Evolutionary conservation across 176 grass and related monocot genomes (phyloP), one percentile per base, ranked within the genome.

Genomic region (Avena sativa): DNA sequence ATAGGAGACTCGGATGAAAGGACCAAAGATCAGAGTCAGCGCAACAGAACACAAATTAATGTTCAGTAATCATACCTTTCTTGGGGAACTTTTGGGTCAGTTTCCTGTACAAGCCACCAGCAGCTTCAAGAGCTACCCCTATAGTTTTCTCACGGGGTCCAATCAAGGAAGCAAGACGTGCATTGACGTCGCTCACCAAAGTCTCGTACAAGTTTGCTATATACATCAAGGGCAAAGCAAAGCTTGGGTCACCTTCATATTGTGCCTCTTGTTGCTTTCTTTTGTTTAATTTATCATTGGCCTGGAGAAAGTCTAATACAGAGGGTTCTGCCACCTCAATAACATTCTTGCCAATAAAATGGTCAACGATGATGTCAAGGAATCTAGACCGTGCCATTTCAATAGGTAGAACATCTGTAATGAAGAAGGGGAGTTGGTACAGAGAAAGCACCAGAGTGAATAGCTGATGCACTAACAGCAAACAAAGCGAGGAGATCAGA

Each of bases 201-300:
- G 89, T 95, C 87, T 98, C 95, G 44, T 98, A 98, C 86, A 98
- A 63, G 72, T 95, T 98, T 2, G 95, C 95, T 84, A 95, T 88
- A 64, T 95, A 98, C 95, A 98, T 98, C 57, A 98, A 82, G 8
- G 95, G 95, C 93, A 98, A 89, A 49, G 93, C 91, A 88, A 95
- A 83, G 76, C 71, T 80, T 34, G 93, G 83, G 71, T 98, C 91
- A 71, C 95, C 95, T 84, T 95, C 93, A 50, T 95, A 95, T 48
- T 12, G 85, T 34, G 84, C 83, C 46, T 92, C 93, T 25, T 85
- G 73, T 47, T 87, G 87, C 86, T 95, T 98, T 83, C 95, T 95
- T 91, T 98, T 98, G 82, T 79, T 95, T 76, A 81, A 71, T 86
- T 87, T 95, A 46, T 91, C 89, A 50, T 82, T 74, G 48, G 71